Evolutionary conservation across 1,284 basidiomycete genomes (phyloP).

Genomic region (Singerocomus inundabilis): DNA sequence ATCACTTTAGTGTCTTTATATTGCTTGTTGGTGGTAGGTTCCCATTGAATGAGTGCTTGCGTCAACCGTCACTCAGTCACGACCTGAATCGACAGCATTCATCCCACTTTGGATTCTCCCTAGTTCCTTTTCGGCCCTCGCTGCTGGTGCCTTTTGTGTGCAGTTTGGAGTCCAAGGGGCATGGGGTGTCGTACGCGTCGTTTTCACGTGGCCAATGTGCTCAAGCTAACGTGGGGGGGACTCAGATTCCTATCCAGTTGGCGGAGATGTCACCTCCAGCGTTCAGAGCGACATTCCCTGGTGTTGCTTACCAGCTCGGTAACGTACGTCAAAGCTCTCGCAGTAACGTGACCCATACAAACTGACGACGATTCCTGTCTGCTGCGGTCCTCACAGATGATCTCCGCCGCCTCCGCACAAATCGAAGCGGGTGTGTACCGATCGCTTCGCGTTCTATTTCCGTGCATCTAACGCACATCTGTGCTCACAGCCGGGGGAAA

Average conservation of each 20-base stretch:
- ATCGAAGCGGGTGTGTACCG: conserved; percentile 77
- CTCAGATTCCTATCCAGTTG: conserved; percentile 81
- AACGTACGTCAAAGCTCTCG: conserved; percentile 43
- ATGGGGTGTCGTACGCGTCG: conserved; percentile 59
- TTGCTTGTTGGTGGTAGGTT: conserved; percentile 45
- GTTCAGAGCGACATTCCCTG: conserved; percentile 92
- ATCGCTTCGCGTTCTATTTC: background rate
- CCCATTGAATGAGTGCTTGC: conserved; percentile 38
- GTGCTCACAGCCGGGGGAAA: conserved; percentile 55
- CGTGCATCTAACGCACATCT: background rate
- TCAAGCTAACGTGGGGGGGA: background rate
- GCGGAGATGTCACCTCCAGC: conserved; percentile 89
- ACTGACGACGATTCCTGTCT: background rate
- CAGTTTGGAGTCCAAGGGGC: conserved; percentile 86
- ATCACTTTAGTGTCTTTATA: conserved; percentile 31
- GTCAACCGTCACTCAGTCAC: conserved; percentile 51
- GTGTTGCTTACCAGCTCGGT: conserved; percentile 87
- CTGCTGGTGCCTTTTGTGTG: conserved; percentile 84
- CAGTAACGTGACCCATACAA: background rate
- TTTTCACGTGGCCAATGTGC: background rate
- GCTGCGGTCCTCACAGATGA: conserved; percentile 54
- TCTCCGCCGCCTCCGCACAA: conserved; percentile 84
- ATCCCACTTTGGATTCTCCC: conserved; percentile 89
- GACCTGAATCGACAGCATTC: conserved; percentile 43
- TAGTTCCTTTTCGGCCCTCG: conserved; percentile 55